Evolutionary conservation across 495 filamentous ascomycete genomes (phyloP), one percentile per base, ranked within the genome.

Genomic region (Penicillium flavigenum): DNA sequence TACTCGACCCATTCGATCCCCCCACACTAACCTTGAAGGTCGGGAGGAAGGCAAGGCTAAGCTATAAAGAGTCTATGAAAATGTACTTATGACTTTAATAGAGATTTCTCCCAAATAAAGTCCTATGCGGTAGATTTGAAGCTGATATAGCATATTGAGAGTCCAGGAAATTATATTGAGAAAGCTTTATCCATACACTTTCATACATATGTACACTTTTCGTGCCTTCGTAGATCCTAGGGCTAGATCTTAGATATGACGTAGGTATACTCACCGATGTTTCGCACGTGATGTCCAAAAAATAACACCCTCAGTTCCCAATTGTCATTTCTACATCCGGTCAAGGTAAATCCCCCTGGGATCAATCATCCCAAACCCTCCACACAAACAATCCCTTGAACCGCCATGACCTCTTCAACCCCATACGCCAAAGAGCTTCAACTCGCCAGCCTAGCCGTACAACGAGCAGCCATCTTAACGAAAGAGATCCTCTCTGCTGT

Each of bases 381-480:
- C 36, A 17, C 16, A 27, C 2, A 24, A 9, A 24, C 10, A 16
- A 51, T 9, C n/a, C n/a, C 29, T 20, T 19, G 19, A 36, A 20
- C 19, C 9, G 58, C 61, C 51, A 62, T 50, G 38, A 56, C 62
- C 38, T 54, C 58, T 48, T 46, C 67, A 29, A 58, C 56, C 43
- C 59, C 71, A 44, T 80, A 77, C 69, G 59, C 64, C 59, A 73
- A 72, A 62, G 81, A 84, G 63, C 73, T 78, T 4, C 64, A 74
- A 32, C 67, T 83, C 38, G 82, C 79, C 39, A 70, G 75, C 48
- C 71, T 81, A 20, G 72, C 82, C 22, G 80, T 84, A 11, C 81
- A 83, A 52, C 73, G 79, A 62, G 81, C 81, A 32, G 67, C 79
- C n/a, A 62, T 81, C 36, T 59, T 81, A 17, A 84, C 82, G 10